Conservation (phyloP, 2,329 filamentous ascomycete genomes). For the Pseudocercospora fijiensis region DNA sequence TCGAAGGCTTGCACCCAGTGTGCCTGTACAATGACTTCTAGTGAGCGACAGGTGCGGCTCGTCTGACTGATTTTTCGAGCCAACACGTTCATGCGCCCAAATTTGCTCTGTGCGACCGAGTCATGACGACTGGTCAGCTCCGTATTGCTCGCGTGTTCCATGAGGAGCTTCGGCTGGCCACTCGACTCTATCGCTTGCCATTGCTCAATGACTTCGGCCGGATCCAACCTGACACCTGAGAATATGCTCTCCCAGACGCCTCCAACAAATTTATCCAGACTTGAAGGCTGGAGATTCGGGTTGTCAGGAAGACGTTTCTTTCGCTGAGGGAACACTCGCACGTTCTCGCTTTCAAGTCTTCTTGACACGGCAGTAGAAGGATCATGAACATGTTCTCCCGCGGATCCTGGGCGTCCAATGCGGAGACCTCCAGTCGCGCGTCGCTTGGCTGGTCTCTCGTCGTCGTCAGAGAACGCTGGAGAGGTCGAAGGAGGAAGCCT, state of each 20-base stretch:
- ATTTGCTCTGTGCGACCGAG: constrained; percentile 32
- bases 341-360: constrained; percentile 26
- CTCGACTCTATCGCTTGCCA: constrained; percentile 37
- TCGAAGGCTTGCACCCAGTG: constrained; percentile 59
- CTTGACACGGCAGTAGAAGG: constrained; percentile 15
- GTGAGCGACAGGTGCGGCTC: constrained; percentile 55
- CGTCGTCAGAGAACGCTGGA: constrained; percentile 16
- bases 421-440: constrained; percentile 39
- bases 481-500: constrained; percentile 4
- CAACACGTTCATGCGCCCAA: constrained; percentile 46
- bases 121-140: constrained; percentile 25
- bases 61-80: constrained; percentile 50
- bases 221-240: constrained; percentile 45
- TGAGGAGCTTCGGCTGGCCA: constrained; percentile 31
- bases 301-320: constrained; percentile 38
- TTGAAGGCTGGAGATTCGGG: constrained; percentile 49
- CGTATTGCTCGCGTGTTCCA: constrained; percentile 22
- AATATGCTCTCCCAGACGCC: constrained; percentile 54
- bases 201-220: constrained; percentile 39
- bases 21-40: constrained; percentile 60
- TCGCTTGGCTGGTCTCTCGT: constrained; percentile 44
- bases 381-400: background rate
- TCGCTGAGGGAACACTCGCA: constrained; percentile 30
- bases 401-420: constrained; percentile 24
- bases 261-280: constrained; percentile 50